Evolutionary conservation across 768 basidiomycete species (phyloP).

Genomic region (Scleroderma bovista): DNA sequence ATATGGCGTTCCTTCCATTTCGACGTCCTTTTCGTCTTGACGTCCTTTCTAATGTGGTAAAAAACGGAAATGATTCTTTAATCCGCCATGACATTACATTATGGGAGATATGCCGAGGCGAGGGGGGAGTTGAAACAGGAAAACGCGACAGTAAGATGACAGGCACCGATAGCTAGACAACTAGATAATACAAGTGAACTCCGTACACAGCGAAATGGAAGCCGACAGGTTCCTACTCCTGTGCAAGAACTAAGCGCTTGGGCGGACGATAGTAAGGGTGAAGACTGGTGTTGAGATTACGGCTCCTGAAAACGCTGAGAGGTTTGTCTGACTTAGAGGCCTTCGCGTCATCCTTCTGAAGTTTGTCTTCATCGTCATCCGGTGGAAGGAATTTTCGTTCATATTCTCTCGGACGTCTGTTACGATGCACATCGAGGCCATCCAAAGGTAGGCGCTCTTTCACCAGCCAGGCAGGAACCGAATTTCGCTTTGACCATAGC

Average conservation of each 20-base stretch:
- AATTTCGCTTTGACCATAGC: slow-evolving; percentile 13
- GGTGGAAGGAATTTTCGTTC: background rate
- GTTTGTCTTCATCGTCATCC: background rate
- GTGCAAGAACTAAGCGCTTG: slow-evolving; percentile 14
- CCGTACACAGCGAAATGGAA: background rate
- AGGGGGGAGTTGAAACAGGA: too few relatives aligned
- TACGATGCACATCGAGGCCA: too few relatives aligned
- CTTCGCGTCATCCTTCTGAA: background rate
- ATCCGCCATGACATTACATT: too few relatives aligned
- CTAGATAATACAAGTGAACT: background rate
- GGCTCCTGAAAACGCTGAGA: slow-evolving; percentile 1
- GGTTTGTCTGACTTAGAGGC: slow-evolving; percentile 12
- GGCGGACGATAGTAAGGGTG: slow-evolving; percentile 19
- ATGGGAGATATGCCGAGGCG: too few relatives aligned
- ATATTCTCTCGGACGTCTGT: background rate
- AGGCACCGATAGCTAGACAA: too few relatives aligned
- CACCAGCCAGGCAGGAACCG: background rate
- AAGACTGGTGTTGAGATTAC: background rate
- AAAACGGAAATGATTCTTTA: too few relatives aligned
- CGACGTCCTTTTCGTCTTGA: too few relatives aligned
- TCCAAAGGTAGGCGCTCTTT: background rate
- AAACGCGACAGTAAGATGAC: too few relatives aligned
- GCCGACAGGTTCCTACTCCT: slow-evolving; percentile 5
- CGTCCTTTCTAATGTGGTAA: too few relatives aligned
- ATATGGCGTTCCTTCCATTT: too few relatives aligned